Evolutionary conservation across 2,329 filamentous ascomycete genomes (phyloP).

Genomic region (Aspergillus caelatus): DNA sequence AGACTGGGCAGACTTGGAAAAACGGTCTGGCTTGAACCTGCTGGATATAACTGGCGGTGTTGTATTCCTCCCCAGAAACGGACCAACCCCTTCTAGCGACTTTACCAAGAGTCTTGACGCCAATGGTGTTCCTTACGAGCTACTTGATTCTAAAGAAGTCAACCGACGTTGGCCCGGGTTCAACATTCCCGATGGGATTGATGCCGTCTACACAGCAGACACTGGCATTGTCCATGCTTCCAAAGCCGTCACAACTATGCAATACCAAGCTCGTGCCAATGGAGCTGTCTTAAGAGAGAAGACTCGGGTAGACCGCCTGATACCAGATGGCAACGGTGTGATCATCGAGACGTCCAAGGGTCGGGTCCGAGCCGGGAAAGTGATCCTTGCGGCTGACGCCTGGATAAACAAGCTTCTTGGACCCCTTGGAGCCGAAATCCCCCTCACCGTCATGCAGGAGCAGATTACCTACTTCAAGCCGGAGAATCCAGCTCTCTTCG

Average conservation of each 20-base stretch:
- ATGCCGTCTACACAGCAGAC: constrained; percentile 29
- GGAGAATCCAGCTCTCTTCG: constrained; percentile 7
- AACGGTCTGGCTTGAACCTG: constrained; percentile 21
- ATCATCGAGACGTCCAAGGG: background rate
- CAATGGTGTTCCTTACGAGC: background rate
- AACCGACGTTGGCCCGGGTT: constrained; percentile 3
- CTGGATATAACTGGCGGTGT: constrained; percentile 24
- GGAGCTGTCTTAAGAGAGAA: background rate
- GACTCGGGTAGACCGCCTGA: background rate
- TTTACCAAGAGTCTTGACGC: background rate
- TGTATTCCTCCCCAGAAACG: background rate
- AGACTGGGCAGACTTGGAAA: constrained; percentile 33
- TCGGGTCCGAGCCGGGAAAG: background rate
- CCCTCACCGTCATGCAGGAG: background rate
- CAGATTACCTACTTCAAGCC: background rate
- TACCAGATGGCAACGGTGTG: background rate
- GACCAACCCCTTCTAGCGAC: background rate
- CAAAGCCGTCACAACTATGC: constrained; percentile 21
- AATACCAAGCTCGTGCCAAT: background rate
- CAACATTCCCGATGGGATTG: constrained; percentile 23
- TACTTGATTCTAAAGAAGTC: background rate
- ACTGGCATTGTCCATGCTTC: constrained; percentile 30
- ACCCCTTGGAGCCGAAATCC: background rate
- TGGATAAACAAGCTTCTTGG: background rate
- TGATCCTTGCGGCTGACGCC: background rate